phyloP scores from a whole-genome alignment of 768 basidiomycete genomes.

The Russula sp. region DNA sequence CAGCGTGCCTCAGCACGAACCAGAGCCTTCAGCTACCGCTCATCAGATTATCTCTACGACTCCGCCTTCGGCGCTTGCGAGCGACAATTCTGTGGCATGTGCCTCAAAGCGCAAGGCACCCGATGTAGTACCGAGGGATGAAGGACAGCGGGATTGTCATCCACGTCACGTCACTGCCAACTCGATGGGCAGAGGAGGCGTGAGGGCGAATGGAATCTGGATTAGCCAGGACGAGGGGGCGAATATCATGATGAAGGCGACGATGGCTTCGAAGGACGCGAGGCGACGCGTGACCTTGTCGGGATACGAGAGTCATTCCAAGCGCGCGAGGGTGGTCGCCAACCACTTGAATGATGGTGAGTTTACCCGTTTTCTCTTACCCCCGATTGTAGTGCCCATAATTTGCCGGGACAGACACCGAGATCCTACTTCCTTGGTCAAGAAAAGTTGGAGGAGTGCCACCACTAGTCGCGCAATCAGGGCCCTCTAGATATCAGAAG shows the following conservation, averaged over 20 bases:
- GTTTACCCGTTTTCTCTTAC: background rate
- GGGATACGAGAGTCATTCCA: background rate
- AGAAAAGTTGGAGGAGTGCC: background rate
- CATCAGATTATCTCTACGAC: background rate
- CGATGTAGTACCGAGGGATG: background rate
- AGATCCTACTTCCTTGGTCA: background rate
- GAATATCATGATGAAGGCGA: constrained; percentile 8
- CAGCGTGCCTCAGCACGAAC: background rate
- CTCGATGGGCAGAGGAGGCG: background rate
- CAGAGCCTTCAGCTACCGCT: background rate
- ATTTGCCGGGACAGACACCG: background rate
- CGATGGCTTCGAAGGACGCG: background rate
- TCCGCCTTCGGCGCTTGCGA: background rate
- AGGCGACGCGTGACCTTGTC: background rate
- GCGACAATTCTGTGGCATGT: background rate
- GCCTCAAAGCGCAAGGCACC: constrained; percentile 6
- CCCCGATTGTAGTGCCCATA: background rate
- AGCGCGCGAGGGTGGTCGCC: background rate
- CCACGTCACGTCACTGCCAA: background rate
- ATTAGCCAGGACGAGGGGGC: background rate
- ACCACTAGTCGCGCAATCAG: background rate
- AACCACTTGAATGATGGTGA: background rate
- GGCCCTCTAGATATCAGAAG: background rate
- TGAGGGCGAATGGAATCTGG: background rate
- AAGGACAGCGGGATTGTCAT: background rate